Conservation (phyloP, 2,329 filamentous ascomycete genomes). For the Hypoxylon sp. region DNA sequence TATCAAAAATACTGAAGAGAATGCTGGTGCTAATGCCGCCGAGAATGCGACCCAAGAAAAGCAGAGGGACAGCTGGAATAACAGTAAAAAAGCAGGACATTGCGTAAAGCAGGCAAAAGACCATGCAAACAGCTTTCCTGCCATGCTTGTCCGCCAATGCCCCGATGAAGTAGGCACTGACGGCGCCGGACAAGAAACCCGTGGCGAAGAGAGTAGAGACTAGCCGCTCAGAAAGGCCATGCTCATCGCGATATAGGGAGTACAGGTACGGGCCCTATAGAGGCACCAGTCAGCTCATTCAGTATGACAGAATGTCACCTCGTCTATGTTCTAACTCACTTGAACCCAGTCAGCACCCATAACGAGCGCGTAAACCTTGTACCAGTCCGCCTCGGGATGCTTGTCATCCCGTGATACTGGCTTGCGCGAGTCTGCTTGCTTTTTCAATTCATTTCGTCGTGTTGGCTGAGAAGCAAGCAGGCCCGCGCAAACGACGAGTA, state of each 20-base stretch:
- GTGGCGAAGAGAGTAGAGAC: slow-evolving; percentile 60
- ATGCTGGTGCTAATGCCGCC: slow-evolving; percentile 71
- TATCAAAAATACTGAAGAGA: slow-evolving; percentile 71
- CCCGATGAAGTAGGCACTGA: slow-evolving; percentile 61
- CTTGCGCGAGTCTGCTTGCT: slow-evolving; percentile 37
- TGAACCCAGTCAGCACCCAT: slow-evolving; percentile 64
- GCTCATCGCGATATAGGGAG: slow-evolving; percentile 51
- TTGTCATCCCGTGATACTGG: slow-evolving; percentile 47
- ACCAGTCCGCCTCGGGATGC: slow-evolving; percentile 59
- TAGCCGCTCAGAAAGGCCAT: slow-evolving; percentile 43
- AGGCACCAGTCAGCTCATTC: slow-evolving; percentile 19
- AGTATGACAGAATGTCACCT: neutral
- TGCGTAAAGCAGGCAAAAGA: slow-evolving; percentile 68
- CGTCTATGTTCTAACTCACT: slow-evolving; percentile 45
- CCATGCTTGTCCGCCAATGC: slow-evolving; percentile 61
- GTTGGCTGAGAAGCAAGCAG: slow-evolving; percentile 52
- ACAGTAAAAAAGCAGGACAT: slow-evolving; percentile 68
- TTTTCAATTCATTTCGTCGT: slow-evolving; percentile 45
- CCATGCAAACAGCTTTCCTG: slow-evolving; percentile 65
- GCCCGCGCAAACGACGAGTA: slow-evolving; percentile 46
- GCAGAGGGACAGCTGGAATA: slow-evolving; percentile 57
- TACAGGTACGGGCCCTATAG: slow-evolving; percentile 51
- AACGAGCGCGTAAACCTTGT: slow-evolving; percentile 61
- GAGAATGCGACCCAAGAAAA: slow-evolving; percentile 68
- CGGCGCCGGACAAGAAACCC: slow-evolving; percentile 64